Percentiles rank a stretch among this genome's conserved stretches.
phyloP scores from a whole-genome alignment of 1,139 yeast genomes.

The Protomyces gravidus region DNA sequence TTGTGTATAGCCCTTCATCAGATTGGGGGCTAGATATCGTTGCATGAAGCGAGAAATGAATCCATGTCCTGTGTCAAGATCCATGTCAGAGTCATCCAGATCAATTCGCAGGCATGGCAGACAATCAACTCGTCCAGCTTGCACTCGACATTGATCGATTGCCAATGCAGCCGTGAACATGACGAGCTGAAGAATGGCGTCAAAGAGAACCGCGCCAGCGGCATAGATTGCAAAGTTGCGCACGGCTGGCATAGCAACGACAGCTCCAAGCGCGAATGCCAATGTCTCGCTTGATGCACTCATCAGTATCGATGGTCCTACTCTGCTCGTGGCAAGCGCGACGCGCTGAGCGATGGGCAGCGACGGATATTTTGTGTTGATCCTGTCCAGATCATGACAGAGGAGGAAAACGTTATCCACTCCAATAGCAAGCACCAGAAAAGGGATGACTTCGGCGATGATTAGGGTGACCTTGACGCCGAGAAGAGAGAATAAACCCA shows the following conservation, averaged over 20 bases:
- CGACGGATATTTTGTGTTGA: slow-evolving; percentile 48
- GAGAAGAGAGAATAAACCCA: slow-evolving; percentile 67
- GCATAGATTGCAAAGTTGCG: slow-evolving; percentile 86
- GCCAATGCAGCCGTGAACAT: slow-evolving; percentile 70
- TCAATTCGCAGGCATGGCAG: slow-evolving; percentile 40
- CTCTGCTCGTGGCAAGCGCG: slow-evolving; percentile 58
- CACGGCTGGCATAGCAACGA: slow-evolving; percentile 93
- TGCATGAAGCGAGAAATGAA: slow-evolving; percentile 38
- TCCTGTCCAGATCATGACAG: slow-evolving; percentile 66
- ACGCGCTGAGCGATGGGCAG: slow-evolving; percentile 54
- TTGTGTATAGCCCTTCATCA: slow-evolving; percentile 50
- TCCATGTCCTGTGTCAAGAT: slow-evolving; percentile 33
- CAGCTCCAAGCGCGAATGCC: slow-evolving; percentile 73
- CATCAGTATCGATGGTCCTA: slow-evolving; percentile 82
- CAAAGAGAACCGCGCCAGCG: slow-evolving; percentile 76
- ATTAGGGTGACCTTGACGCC: slow-evolving; percentile 84
- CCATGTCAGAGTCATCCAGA: neutral
- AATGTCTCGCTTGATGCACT: slow-evolving; percentile 72
- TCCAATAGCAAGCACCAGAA: slow-evolving; percentile 85
- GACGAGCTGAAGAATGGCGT: slow-evolving; percentile 74
- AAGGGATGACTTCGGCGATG: slow-evolving; percentile 96
- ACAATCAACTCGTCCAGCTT: slow-evolving; percentile 56
- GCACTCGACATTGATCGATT: slow-evolving; percentile 61
- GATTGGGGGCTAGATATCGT: slow-evolving; percentile 53
- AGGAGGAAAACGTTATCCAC: slow-evolving; percentile 87